A percentile compares a stretch with the other conserved stretches of the same genome.
Evolutionary conservation across 2,329 filamentous ascomycete genomes (phyloP).

Genomic region (Aspergillus versicolor): DNA sequence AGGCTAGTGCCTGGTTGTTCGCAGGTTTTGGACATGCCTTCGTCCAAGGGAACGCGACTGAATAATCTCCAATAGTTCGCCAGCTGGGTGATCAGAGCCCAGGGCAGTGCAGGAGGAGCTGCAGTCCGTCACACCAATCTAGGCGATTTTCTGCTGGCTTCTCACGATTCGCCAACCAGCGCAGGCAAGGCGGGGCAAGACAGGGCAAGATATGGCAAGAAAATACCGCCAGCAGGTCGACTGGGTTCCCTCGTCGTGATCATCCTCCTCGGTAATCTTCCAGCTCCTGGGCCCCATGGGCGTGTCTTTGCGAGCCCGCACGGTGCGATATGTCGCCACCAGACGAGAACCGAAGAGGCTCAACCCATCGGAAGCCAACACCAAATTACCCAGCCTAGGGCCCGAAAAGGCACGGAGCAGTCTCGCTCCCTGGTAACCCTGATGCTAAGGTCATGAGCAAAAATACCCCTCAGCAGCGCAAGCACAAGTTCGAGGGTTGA

Average conservation of each 20-base stretch:
- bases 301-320: background rate
- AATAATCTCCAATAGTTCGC: background rate
- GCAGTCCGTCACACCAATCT: constrained; percentile 6
- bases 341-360: too few relatives aligned
- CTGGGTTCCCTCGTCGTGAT: background rate
- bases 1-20: background rate
- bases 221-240: background rate
- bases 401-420: background rate
- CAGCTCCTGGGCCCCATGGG: background rate
- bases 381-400: too few relatives aligned
- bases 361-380: background rate
- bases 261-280: background rate
- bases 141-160: background rate
- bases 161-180: background rate
- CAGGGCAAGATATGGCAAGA: background rate
- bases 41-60: background rate
- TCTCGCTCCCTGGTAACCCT: background rate
- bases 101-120: constrained; percentile 4
- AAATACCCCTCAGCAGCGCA: background rate
- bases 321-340: background rate
- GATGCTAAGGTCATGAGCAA: background rate
- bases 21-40: background rate
- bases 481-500: background rate
- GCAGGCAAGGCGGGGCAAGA: background rate
- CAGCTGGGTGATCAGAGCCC: constrained; percentile 2